A percentile compares a stretch with the other conserved stretches of the same genome.
phyloP scores from a whole-genome alignment of 805 yeast species.

The Candida incommunis region DNA sequence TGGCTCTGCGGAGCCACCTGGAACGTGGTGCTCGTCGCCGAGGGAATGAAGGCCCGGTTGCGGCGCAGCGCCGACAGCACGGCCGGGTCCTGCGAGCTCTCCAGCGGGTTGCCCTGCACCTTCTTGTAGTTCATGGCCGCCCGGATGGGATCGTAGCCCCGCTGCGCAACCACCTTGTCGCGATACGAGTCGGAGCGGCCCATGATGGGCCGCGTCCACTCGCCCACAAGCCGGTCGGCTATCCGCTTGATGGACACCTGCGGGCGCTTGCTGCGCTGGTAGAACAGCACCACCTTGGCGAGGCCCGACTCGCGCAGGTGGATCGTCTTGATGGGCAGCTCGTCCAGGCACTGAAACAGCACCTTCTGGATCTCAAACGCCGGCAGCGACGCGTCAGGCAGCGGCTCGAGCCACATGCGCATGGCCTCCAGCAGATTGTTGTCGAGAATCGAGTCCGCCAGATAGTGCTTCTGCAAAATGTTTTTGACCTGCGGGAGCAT shows the following conservation, averaged over 20 bases:
- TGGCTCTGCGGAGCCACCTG: conserved; percentile 78
- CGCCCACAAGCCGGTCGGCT: conserved; percentile 84
- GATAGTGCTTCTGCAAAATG: conserved; percentile 62
- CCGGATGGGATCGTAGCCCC: conserved; percentile 36
- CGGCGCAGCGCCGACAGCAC: conserved; percentile 86
- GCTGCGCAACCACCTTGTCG: conserved; percentile 61
- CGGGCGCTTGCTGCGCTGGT: conserved; percentile 79
- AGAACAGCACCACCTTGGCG: conserved; percentile 86
- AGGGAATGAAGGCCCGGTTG: conserved; percentile 93
- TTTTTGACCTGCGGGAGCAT: conserved; percentile 67
- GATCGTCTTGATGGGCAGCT: conserved; percentile 86
- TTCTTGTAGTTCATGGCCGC: conserved; percentile 11
- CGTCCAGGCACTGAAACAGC: conserved; percentile 55
- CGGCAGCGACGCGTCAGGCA: conserved; percentile 97
- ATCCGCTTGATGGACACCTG: conserved; percentile 75
- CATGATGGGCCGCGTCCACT: conserved; percentile 97
- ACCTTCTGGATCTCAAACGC: conserved; percentile 91
- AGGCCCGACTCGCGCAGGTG: conserved; percentile 90
- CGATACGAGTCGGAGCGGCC: conserved; percentile 90
- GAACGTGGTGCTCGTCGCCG: conserved; percentile 75
- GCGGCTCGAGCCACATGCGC: conserved; percentile 93
- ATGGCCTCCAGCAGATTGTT: conserved; percentile 87
- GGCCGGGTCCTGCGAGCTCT: conserved; percentile 35
- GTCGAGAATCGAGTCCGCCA: conserved; percentile 87
- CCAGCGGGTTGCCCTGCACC: conserved; percentile 22